phyloP scores from a whole-genome alignment of 805 yeast species.

The Candida insectalens region DNA sequence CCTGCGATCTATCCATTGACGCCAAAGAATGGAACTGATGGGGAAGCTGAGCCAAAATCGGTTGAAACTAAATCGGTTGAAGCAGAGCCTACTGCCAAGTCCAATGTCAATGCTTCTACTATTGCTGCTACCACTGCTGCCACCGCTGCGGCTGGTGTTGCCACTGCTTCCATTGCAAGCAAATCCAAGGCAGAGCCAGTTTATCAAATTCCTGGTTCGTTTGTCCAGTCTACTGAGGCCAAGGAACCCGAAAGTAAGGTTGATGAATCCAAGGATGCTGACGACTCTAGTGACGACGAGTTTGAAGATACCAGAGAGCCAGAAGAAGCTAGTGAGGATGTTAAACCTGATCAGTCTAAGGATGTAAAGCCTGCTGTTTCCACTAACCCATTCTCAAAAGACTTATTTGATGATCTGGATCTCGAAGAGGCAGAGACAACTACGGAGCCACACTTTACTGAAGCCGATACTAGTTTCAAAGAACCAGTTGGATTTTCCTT shows the following conservation, averaged over 20 bases:
- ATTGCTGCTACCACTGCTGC: constrained; percentile 5
- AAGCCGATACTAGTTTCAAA: constrained; percentile 12
- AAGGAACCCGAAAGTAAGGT: no score
- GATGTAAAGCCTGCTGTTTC: constrained; percentile 1
- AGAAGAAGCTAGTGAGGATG: no score
- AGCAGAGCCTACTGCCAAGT: neutral
- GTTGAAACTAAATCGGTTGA: no score
- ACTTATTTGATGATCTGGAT: constrained; percentile 27
- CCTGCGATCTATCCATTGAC: no score
- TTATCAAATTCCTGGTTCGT: no score
- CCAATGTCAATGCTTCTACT: neutral
- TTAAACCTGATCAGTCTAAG: neutral
- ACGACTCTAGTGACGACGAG: neutral
- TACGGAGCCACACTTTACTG: no score
- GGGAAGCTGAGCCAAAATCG: no score
- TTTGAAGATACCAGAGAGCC: neutral
- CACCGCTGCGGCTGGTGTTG: constrained; percentile 3
- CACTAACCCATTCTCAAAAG: constrained; percentile 16
- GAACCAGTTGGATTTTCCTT: constrained; percentile 18
- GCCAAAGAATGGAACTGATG: no score
- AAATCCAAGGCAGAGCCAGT: neutral
- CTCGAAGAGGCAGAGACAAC: constrained; percentile 23
- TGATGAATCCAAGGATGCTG: neutral
- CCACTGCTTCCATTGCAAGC: neutral
- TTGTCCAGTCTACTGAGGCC: no score